Evolutionary conservation across 129 eudicot genomes (phyloP).

Genomic region (Apium graveolens): DNA sequence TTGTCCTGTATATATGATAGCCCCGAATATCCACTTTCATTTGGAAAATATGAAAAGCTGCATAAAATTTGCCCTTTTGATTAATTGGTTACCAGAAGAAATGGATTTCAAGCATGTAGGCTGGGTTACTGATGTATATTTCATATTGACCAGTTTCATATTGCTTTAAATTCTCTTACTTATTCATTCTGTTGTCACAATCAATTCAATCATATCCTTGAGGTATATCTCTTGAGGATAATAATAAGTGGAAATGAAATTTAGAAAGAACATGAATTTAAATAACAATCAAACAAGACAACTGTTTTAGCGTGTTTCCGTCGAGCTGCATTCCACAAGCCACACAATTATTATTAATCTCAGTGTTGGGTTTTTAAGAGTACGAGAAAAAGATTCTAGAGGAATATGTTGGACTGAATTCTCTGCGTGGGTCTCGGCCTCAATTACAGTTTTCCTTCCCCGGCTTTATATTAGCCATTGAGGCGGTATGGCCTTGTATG

Average conservation of each 20-base stretch:
- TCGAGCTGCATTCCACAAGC: neutral
- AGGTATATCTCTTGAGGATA: neutral
- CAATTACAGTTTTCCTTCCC: neutral
- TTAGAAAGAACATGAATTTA: too few species aligned
- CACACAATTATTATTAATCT: neutral
- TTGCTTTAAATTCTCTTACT: neutral
- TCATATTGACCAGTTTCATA: neutral
- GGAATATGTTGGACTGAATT: neutral
- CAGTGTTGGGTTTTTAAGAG: neutral
- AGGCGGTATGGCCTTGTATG: neutral
- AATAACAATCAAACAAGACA: neutral
- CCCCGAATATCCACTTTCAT: neutral
- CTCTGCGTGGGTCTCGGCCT: neutral
- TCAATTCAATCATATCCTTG: neutral
- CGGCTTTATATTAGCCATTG: neutral
- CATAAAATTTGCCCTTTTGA: neutral
- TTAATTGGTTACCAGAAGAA: neutral
- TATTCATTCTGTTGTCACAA: too few species aligned
- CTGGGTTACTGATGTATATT: neutral
- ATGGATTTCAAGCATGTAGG: neutral
- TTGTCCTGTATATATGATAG: neutral
- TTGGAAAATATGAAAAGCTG: neutral
- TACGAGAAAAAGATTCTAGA: neutral
- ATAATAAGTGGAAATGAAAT: neutral
- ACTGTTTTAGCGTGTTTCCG: neutral